A percentile compares a stretch with the other conserved stretches of the same genome.
phyloP scores from a whole-genome alignment of 2,329 filamentous ascomycete species.

The Alternaria sp. region DNA sequence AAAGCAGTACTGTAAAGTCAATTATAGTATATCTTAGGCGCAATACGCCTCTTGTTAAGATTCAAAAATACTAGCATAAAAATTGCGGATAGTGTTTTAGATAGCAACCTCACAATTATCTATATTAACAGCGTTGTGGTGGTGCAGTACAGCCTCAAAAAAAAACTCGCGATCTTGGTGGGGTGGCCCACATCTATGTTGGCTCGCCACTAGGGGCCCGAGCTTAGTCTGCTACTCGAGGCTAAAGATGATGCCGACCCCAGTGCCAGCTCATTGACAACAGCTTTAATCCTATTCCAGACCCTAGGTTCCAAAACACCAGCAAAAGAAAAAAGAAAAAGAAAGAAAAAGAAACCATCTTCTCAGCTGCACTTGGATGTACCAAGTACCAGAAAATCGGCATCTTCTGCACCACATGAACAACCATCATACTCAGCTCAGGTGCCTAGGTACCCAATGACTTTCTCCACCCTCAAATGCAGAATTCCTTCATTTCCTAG shows the following conservation, averaged over 20 bases:
- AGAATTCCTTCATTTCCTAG: constrained; percentile 5
- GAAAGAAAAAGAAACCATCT: neutral
- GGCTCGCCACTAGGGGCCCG: too few relatives aligned
- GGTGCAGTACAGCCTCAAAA: too few relatives aligned
- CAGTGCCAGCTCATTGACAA: neutral
- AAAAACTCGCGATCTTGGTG: too few relatives aligned
- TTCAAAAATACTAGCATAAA: too few relatives aligned
- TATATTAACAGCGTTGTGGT: too few relatives aligned
- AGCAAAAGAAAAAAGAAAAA: neutral
- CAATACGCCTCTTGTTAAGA: too few relatives aligned
- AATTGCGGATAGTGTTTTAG: too few relatives aligned
- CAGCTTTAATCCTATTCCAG: neutral
- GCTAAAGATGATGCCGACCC: neutral
- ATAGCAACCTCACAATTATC: too few relatives aligned
- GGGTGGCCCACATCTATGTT: too few relatives aligned
- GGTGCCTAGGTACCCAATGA: neutral
- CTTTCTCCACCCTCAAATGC: neutral
- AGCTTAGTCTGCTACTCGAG: too few relatives aligned
- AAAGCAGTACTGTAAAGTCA: too few relatives aligned
- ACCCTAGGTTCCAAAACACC: constrained; percentile 2
- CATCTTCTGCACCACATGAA: constrained; percentile 2
- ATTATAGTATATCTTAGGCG: too few relatives aligned
- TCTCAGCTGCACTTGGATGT: neutral
- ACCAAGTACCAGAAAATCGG: constrained; percentile 2
- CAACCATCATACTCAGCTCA: neutral